A percentile compares a stretch with the other conserved stretches of the same genome.
Evolutionary conservation across 495 filamentous ascomycete genomes (phyloP).

Genomic region (Penicillium bialowiezense): DNA sequence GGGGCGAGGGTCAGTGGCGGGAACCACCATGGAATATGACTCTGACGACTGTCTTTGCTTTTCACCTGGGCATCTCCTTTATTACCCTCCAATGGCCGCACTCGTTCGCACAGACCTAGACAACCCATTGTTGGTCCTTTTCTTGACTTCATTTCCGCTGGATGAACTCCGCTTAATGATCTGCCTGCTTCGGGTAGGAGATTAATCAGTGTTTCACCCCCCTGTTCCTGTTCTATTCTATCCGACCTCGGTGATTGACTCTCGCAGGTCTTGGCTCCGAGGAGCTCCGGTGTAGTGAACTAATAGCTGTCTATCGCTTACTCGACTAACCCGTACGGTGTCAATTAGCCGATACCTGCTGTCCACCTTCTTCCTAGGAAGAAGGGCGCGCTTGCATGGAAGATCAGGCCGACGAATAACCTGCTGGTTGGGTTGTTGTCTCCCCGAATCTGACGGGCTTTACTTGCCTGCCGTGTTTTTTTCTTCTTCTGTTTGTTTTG

Average conservation of each 20-base stretch:
- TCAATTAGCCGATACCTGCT: constrained; percentile 4
- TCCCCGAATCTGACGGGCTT: constrained; percentile 17
- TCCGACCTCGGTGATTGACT: constrained; percentile 13
- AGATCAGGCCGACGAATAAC: constrained; percentile 9
- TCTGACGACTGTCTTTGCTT: no score
- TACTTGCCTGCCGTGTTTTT: constrained; percentile 4
- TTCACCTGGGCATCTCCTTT: no score
- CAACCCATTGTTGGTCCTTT: background rate
- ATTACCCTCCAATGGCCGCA: constrained; percentile 1
- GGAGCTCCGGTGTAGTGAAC: constrained; percentile 7
- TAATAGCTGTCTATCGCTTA: constrained; percentile 9
- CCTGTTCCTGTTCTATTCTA: constrained; percentile 5
- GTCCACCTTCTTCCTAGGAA: constrained; percentile 1
- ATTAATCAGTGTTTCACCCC: constrained; percentile 12
- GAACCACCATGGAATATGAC: no score
- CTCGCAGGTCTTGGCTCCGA: constrained; percentile 14
- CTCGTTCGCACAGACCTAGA: background rate
- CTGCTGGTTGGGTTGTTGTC: constrained; percentile 6
- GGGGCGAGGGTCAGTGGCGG: background rate
- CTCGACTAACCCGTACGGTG: constrained; percentile 9
- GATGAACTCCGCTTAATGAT: background rate
- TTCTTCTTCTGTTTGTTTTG: background rate
- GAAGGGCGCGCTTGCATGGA: constrained; percentile 9
- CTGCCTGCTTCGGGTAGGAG: background rate
- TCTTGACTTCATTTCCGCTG: background rate